Evolutionary conservation across 2,329 filamentous ascomycete species (phyloP), one percentile per base, ranked within the genome.

Genomic region (Claviceps cyperi): DNA sequence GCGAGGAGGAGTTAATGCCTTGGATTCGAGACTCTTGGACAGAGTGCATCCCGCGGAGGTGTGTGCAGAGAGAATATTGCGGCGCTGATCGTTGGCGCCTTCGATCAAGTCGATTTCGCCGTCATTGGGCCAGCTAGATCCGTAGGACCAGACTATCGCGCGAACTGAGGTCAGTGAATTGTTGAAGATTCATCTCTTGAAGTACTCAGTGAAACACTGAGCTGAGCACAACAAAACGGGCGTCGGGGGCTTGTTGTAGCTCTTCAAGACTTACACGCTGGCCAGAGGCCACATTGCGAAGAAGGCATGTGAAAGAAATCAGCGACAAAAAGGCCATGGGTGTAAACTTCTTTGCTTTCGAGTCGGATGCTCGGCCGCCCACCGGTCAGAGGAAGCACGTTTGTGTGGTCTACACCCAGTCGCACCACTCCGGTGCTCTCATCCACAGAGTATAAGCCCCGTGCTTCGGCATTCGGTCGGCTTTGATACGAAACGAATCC

Each of bases 231-330:
- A 32, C 9, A 32, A 1, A 11, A 11, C 28, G 28, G 9, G 28
- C 4, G 4, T 32, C 9, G 28, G 9, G 28, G 9, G 28, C 9
- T 32, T 32, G 28, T 11, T 32, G 1, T 32, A 32, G 28, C 28
- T 32, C 28, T 4, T 11, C 15, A 22, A 24, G 14, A 50, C 48
- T 40, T 46, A 80, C 75, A 86, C 64, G 83, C 80, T 49, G 84
- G 84, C 84, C 84, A 88, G 21, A 78, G 74, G 21, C 84, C 85
- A 56, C 85, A 89, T 47, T 77, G 69, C 2, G 80, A 79, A 1
- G 72, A 74, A 3, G 85, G 83, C 82, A 89, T 88, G 57, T 89
- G 84, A 17, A 72, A 70, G 48, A 88, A 75, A 61, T 89, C 84
- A 21, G 83, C 71, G 47, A 89, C 80, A 57, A 88, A 79, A 9